phyloP scores from a whole-genome alignment of 257 asterid species.

The Solanum tarijense region DNA sequence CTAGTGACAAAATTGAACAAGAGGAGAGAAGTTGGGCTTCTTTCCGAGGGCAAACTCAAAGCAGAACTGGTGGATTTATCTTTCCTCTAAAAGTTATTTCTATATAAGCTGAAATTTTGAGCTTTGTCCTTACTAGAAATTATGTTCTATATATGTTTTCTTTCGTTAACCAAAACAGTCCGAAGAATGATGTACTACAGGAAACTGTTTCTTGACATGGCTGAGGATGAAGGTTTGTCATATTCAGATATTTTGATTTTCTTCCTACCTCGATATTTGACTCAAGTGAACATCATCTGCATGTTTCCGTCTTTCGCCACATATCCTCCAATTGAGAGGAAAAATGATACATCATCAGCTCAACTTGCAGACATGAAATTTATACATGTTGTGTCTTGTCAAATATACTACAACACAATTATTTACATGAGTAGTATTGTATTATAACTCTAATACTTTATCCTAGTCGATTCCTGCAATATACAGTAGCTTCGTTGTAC shows the following conservation, averaged over 20 bases:
- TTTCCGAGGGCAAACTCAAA: conserved; percentile 82
- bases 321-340: conserved; percentile 71
- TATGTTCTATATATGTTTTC: background rate
- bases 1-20: conserved; percentile 38
- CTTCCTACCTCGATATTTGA: background rate
- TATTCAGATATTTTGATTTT: background rate
- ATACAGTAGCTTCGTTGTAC: too few species aligned
- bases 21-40: conserved; percentile 89
- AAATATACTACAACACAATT: conserved; percentile 12
- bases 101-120: background rate
- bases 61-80: conserved; percentile 59
- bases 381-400: conserved; percentile 79
- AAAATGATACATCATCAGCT: conserved; percentile 66
- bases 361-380: conserved; percentile 92
- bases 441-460: too few species aligned
- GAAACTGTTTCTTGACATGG: conserved; percentile 91
- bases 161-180: conserved; percentile 32
- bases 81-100: background rate
- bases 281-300: background rate
- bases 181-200: conserved; percentile 96
- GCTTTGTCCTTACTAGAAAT: background rate
- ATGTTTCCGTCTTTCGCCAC: conserved; percentile 23
- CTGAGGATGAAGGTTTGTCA: conserved; percentile 70
- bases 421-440: too few species aligned
- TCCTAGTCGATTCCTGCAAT: too few species aligned